Evolutionary conservation across 495 filamentous ascomycete species (phyloP), one percentile per base, ranked within the genome.

Genomic region (Neurospora sp.): DNA sequence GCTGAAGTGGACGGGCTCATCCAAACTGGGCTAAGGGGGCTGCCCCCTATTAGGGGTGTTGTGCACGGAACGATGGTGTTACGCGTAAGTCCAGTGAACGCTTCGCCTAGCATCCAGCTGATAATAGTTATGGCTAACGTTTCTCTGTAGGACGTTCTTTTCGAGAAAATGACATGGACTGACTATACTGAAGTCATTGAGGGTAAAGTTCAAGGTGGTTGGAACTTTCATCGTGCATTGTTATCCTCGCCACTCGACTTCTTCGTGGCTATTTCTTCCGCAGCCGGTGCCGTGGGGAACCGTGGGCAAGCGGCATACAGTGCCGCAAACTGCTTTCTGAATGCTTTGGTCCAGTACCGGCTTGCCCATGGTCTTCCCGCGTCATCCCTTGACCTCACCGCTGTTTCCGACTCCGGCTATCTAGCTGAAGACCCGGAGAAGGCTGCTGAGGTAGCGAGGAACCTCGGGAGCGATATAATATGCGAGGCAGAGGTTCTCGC

Each of bases 181-280:
- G 79, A 87, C n/a, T 89, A 85, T 72, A 78, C 76, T 16, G 78
- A 80, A 5, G 86, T 84, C 59, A 85, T 86, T 27, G 79, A 82
- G 69, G 85, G 87, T 39, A 90, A 90, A 77, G 86, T 90, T 1
- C 76, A 85, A 35, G 88, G 86, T 10, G 80, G 83, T 9, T 84
- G 85, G 85, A 87, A 91, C 77, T 80, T 92, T 69, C 89, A 92
- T 77, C 77, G 86, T 44, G 74, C 78, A 3, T 83, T 91, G 31
- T 82, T 75, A 12, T 75, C 77, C 71, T 68, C 79, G 5, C 80
- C 85, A 9, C 84, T 92, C 1, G 91, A 92, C 76, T 93, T 93
- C 83, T 92, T 92, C 79, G 80, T 91, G 35, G 84, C 84, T 44
- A 85, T 91, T 41, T 90, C 88, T 6, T 92, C 91, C 4, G 82